Conservation (phyloP, 768 basidiomycete genomes). For the Serpula lacrymans region DNA sequence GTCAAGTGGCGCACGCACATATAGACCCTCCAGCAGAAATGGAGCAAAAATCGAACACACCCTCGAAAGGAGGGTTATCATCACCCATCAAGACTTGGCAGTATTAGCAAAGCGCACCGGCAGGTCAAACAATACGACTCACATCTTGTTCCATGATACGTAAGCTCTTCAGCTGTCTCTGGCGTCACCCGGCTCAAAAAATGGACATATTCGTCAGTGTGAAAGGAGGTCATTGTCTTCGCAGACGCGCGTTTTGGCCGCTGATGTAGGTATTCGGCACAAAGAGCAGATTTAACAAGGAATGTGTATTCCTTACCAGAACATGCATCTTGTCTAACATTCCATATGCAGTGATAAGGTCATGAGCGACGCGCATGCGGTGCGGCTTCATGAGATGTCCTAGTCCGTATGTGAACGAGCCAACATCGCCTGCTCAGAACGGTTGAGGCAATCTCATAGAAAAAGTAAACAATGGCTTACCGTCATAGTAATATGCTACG, state of each 20-base stretch:
- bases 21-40: constrained; percentile 96
- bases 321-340: constrained; percentile 95
- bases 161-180: constrained; percentile 85
- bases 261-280: constrained; percentile 37
- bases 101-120: constrained; percentile 3
- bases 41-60: constrained; percentile 94
- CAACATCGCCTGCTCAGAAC: constrained; percentile 64
- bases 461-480: constrained; percentile 33
- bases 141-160: constrained; percentile 85
- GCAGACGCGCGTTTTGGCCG: constrained; percentile 70
- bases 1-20: constrained; percentile 42
- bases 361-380: constrained; percentile 90
- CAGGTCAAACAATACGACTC: constrained; percentile 19
- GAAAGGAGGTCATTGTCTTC: constrained; percentile 87
- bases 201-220: constrained; percentile 97
- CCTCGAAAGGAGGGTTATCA: constrained; percentile 96
- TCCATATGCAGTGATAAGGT: constrained; percentile 85
- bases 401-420: constrained; percentile 76
- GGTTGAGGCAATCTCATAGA: constrained; percentile 2
- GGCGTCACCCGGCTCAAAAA: constrained; percentile 87
- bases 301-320: constrained; percentile 64
- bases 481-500: constrained; percentile 79
- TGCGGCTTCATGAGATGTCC: constrained; percentile 97
- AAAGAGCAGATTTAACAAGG: too few species aligned
- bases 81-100: constrained; percentile 65